These are phyloP conservation scores for Carex kokanica DNA, from an alignment of 176 grass and related monocot genomes.

Conservation along the genomic window DNA sequence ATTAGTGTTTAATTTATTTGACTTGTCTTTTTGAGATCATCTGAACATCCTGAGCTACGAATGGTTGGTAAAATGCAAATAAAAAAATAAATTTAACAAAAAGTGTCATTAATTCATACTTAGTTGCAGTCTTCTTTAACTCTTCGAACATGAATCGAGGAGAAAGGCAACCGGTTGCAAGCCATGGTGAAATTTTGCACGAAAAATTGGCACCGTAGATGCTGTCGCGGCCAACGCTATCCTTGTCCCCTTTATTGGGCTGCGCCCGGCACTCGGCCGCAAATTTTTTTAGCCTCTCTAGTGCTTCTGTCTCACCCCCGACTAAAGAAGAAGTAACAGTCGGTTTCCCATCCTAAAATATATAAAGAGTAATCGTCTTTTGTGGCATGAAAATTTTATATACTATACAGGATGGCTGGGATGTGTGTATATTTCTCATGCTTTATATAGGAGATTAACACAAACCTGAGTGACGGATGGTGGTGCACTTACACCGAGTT, in stretches of 20 bases:
- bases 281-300: constrained; percentile 83
- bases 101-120: constrained; percentile 35
- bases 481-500: constrained; percentile 56
- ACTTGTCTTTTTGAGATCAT: neutral
- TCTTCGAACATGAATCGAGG: constrained; percentile 95
- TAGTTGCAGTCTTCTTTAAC: constrained; percentile 77
- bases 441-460: neutral
- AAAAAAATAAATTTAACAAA: neutral
- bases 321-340: constrained; percentile 54
- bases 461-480: constrained; percentile 53
- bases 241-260: constrained; percentile 55
- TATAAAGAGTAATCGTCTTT: constrained; percentile 3
- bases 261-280: constrained; percentile 65
- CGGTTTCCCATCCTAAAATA: constrained; percentile 62
- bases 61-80: neutral
- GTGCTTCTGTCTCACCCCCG: constrained; percentile 79
- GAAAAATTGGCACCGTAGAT: constrained; percentile 97
- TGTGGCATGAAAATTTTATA: neutral
- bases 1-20: neutral
- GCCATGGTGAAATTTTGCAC: constrained; percentile 98
- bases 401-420: neutral
- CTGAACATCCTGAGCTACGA: neutral
- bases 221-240: constrained; percentile 42
- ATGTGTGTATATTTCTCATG: neutral
- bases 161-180: constrained; percentile 87